Percentiles rank a stretch among this genome's conserved stretches.
phyloP scores from a whole-genome alignment of 176 grass and related monocot genomes.

The Musa beccarii region DNA sequence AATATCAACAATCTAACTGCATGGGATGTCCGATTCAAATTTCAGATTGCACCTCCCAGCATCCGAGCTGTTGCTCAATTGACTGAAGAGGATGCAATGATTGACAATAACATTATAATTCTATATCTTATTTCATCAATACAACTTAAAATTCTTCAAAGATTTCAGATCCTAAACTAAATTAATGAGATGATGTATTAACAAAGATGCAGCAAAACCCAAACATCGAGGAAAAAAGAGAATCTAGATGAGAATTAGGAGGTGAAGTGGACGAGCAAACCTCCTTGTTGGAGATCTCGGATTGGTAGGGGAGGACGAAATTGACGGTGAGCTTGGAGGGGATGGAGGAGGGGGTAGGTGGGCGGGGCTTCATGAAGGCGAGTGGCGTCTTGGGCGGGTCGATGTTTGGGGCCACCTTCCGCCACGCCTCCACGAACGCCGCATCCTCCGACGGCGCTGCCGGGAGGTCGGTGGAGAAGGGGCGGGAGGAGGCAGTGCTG shows the following conservation, averaged over 20 bases:
- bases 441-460: background rate
- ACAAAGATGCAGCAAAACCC: background rate
- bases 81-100: too few species aligned
- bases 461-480: slow-evolving; percentile 10
- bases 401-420: slow-evolving; percentile 18
- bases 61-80: background rate
- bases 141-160: background rate
- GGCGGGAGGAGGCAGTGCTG: background rate
- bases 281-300: slow-evolving; percentile 18
- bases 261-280: background rate
- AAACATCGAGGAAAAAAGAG: background rate
- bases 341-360: background rate
- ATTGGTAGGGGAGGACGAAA: slow-evolving; percentile 18
- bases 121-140: too few species aligned
- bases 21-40: too few species aligned
- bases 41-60: too few species aligned
- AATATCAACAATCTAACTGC: too few species aligned
- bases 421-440: slow-evolving; percentile 18
- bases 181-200: background rate
- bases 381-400: slow-evolving; percentile 15
- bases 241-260: background rate
- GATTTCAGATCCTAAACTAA: background rate
- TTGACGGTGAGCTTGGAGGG: slow-evolving; percentile 23
- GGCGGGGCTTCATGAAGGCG: slow-evolving; percentile 17
- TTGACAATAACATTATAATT: too few species aligned